A percentile compares a stretch with the other conserved stretches of the same genome.
These are phyloP conservation scores for Yarrowia yakushimensis DNA, from an alignment of 805 yeast genomes.

Conservation along the genomic window DNA sequence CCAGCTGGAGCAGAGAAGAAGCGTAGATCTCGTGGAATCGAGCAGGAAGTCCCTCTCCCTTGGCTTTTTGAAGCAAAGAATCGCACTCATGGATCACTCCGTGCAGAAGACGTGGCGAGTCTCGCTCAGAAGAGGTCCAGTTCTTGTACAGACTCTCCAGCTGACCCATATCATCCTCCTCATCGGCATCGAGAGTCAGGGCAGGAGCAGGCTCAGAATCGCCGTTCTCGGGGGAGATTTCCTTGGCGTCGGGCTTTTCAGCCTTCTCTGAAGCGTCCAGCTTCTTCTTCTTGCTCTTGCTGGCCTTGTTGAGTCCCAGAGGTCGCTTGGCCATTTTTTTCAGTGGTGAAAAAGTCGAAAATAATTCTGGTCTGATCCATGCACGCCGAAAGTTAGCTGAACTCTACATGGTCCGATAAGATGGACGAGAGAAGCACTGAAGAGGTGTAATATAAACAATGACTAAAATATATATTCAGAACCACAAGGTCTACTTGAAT, in stretches of 20 bases:
- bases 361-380: constrained; percentile 1
- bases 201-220: constrained; percentile 58
- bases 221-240: constrained; percentile 26
- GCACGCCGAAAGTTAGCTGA: not conserved
- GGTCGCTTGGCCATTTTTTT: constrained; percentile 57
- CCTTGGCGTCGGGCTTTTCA: not conserved
- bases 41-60: constrained; percentile 35
- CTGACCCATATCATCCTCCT: constrained; percentile 77
- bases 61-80: constrained; percentile 49
- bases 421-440: no score
- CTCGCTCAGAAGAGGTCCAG: constrained; percentile 53
- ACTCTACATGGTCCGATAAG: not conserved
- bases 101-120: constrained; percentile 43
- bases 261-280: not conserved
- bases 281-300: constrained; percentile 42
- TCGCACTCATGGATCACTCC: constrained; percentile 95
- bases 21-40: constrained; percentile 72
- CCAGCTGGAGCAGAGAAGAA: constrained; percentile 45
- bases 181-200: constrained; percentile 63
- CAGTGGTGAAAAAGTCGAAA: not conserved
- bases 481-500: no score
- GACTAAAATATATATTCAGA: no score
- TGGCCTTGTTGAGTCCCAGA: constrained; percentile 58
- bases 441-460: no score
- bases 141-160: constrained; percentile 69